Evolutionary conservation across 1,139 yeast genomes (phyloP).

Genomic region (Hemisphaericaspora lyxosophila): DNA sequence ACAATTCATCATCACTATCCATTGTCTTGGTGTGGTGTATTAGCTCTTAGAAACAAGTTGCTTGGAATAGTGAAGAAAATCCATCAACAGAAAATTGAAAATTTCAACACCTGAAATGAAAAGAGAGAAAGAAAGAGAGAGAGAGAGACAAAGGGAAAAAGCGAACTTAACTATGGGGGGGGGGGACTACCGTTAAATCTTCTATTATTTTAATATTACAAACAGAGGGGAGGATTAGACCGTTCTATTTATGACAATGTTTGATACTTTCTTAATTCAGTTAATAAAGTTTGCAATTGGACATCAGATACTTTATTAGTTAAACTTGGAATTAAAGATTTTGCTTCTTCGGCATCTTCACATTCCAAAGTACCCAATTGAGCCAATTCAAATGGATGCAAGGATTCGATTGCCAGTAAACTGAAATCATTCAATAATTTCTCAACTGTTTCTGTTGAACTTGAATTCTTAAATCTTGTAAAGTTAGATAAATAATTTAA

Average conservation of each 20-base stretch:
- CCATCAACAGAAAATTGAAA: background rate
- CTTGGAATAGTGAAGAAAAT: too few species aligned
- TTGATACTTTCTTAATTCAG: slow-evolving; percentile 73
- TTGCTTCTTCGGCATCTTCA: slow-evolving; percentile 97
- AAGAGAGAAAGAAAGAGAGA: too few species aligned
- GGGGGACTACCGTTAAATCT: too few species aligned
- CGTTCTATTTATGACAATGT: slow-evolving; percentile 35
- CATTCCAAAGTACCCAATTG: slow-evolving; percentile 92
- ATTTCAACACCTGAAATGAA: too few species aligned
- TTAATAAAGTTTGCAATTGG: slow-evolving; percentile 81
- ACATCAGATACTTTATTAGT: slow-evolving; percentile 78
- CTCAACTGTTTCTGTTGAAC: slow-evolving; percentile 92
- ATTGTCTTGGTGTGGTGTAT: too few species aligned
- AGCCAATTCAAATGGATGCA: slow-evolving; percentile 96
- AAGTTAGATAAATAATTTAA: slow-evolving; percentile 83
- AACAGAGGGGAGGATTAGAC: slow-evolving; percentile 3
- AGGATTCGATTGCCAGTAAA: slow-evolving; percentile 51
- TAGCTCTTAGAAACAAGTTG: too few species aligned
- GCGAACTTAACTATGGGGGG: too few species aligned
- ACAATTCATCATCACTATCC: slow-evolving; percentile 40
- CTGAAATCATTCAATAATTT: slow-evolving; percentile 72
- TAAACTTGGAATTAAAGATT: slow-evolving; percentile 87
- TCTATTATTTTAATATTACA: background rate
- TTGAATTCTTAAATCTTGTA: slow-evolving; percentile 87
- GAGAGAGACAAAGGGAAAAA: too few species aligned